Evolutionary conservation across 2,329 filamentous ascomycete genomes (phyloP), one percentile per base, ranked within the genome.

Genomic region (Pseudofabraea citricarpa): DNA sequence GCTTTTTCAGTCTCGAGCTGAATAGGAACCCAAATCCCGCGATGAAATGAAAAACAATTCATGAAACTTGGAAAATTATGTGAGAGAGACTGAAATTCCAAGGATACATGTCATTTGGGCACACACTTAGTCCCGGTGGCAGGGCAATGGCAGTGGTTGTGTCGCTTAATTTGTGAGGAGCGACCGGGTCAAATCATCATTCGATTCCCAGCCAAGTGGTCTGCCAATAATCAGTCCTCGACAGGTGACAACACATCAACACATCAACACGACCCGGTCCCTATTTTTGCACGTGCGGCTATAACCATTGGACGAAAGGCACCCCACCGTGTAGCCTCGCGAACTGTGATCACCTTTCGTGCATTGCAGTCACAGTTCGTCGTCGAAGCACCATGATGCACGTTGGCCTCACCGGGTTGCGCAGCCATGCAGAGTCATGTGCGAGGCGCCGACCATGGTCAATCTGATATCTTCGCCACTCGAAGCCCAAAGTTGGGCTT

Each of bases 211-310:
- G 29, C 29, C 29, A 32, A 32, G 29, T 32, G 5, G 19, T 32
- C 8, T 32, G 29, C 29, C 29, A 32, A 32, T 18, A n/a, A n/a
- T 32, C 13, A 32, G n/a, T 32, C 29, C n/a, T n/a, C 29, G 29
- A n/a, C 29, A 32, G 19, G n/a, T 32, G 29, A 32, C 29, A 32
- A 32, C 29, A 32, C 29, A 32, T 32, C n/a, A n/a, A n/a, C n/a
- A n/a, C n/a, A n/a, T n/a, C n/a, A n/a, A n/a, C 29, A 32, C 29
- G 29, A 32, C 29, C 19, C 29, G 15, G n/a, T 15, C 19, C 10
- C 15, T 9, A 4, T 32, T 3, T 15, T 32, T 9, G 29, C 29
- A 32, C 10, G 9, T 32, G 29, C 29, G n/a, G n/a, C n/a, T n/a
- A n/a, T n/a, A n/a, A 32, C 29, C 29, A n/a, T 18, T 15, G 29